Base-by-base conservation (phyloP, 768 basidiomycete genomes). In the Hygrophorus pudorinus region DNA sequence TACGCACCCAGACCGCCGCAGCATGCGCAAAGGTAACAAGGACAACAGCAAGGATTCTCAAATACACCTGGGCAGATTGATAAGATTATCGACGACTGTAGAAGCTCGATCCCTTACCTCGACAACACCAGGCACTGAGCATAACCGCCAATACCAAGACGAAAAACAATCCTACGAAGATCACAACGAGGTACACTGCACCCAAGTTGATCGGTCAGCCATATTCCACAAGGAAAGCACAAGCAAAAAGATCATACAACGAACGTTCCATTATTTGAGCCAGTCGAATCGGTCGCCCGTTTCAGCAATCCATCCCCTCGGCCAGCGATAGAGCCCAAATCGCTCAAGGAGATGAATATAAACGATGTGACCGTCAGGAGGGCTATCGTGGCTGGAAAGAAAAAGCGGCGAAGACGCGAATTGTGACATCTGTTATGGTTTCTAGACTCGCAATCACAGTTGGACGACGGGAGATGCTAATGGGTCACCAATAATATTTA, bases 1-100 rank as follows among this genome's bases (percentile, higher is more conserved):
- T 3, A 56, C 62, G 50, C 53, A 79, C 79, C 75, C 13, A 82
- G 66, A 31, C 81, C 81, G 45, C 81, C 80, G 45, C 79, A 82
- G 56, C 78, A 82, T 3, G 81, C 81, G 49, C 81, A 83, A 6
- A 81, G 65, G 56, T 84, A 84, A 53, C 81, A 82, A 1, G 81
- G 81, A 51, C 78, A 81, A 51, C 79, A 82, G 0, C 72, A 61
- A 2, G 80, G 80, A 46, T 83, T 83, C 48, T 75, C 53, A 52
- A 80, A 81, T 0, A 71, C 56, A 12, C 72, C 76, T 76, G 38
- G n/a, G 30, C 8, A n/a, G n/a, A n/a, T n/a, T n/a, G n/a, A n/a
- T n/a, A n/a, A n/a, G n/a, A n/a, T n/a, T 29, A 30, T n/a, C 8
- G 33, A 27, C 7, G 28, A 13, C 31, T n/a, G 16, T 12, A 33